These are phyloP conservation scores for Mycena epipterygia DNA, from an alignment of 768 basidiomycete species.

Conservation along the genomic window DNA sequence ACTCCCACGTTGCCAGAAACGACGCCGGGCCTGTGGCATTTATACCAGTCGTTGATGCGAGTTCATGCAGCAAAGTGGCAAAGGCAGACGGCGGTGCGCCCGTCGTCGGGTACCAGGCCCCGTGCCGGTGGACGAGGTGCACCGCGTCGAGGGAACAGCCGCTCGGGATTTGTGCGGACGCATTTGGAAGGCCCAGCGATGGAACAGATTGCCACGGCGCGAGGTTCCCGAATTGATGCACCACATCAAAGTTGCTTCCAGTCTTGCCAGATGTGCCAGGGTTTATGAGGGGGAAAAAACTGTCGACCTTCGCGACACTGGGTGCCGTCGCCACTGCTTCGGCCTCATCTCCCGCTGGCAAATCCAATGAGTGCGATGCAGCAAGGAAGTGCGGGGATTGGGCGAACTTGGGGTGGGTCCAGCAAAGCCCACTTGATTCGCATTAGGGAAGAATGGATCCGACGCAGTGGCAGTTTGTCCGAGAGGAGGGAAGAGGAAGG, in stretches of 20 bases:
- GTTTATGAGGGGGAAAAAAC: conserved; percentile 57
- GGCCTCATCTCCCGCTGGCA: conserved; percentile 59
- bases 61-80: conserved; percentile 59
- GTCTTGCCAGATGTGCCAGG: conserved; percentile 50
- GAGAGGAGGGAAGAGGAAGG: conserved; percentile 58
- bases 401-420: conserved; percentile 40
- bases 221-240: conserved; percentile 63
- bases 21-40: conserved; percentile 65
- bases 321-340: conserved; percentile 59
- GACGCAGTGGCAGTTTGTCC: conserved; percentile 52
- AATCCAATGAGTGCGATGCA: neutral
- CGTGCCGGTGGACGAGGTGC: conserved; percentile 79
- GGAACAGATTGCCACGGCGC: conserved; percentile 65
- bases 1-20: conserved; percentile 83
- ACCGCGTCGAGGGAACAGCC: conserved; percentile 63
- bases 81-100: conserved; percentile 61
- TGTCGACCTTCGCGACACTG: conserved; percentile 49
- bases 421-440: conserved; percentile 57
- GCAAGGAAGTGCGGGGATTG: neutral
- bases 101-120: conserved; percentile 70
- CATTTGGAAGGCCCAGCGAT: conserved; percentile 63
- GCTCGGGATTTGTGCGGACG: conserved; percentile 60
- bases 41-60: conserved; percentile 58
- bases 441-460: conserved; percentile 59
- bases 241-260: conserved; percentile 56